Evolutionary conservation across 2,329 filamentous ascomycete genomes (phyloP).

Genomic region (Paraphoma chrysanthemicola): DNA sequence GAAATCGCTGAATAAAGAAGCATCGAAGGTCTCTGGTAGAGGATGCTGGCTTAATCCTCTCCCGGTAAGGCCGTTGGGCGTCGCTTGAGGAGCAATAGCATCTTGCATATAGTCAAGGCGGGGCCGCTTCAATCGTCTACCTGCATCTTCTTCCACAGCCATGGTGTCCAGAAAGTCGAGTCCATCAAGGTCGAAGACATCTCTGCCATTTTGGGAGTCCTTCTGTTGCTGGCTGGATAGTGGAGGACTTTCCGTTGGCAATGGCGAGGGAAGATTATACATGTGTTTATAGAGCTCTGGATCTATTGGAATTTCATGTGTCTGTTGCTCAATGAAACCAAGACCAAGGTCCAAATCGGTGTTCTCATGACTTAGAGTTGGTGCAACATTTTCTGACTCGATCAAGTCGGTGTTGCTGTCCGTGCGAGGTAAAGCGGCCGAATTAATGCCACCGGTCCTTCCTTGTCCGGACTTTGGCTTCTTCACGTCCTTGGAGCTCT

Average conservation of each 20-base stretch:
- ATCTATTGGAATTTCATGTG: not conserved
- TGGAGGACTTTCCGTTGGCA: not conserved
- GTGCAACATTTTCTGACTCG: not conserved
- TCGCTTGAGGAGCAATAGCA: not conserved
- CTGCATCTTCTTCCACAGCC: not conserved
- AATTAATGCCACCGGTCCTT: not conserved
- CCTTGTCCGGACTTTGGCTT: not conserved
- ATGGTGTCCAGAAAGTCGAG: not conserved
- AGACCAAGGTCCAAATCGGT: not conserved
- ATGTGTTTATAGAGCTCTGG: not conserved
- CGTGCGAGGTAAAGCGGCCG: not conserved
- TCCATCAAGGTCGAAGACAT: not conserved
- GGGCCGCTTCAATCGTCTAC: not conserved
- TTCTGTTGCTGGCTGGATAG: not conserved
- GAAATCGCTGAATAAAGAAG: not conserved
- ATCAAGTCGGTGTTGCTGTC: not conserved
- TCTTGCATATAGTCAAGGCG: not conserved
- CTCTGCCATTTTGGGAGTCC: not conserved
- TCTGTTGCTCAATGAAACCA: not conserved
- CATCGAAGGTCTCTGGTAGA: not conserved
- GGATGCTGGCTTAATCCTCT: not conserved
- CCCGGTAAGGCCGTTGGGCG: not conserved
- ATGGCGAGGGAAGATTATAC: constrained; percentile 1
- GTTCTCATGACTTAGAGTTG: not conserved
- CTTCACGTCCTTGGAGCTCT: not conserved